These are phyloP conservation scores for Podila verticillata DNA, from an alignment of 192 early-diverging fungal species.

Conservation along the genomic window DNA sequence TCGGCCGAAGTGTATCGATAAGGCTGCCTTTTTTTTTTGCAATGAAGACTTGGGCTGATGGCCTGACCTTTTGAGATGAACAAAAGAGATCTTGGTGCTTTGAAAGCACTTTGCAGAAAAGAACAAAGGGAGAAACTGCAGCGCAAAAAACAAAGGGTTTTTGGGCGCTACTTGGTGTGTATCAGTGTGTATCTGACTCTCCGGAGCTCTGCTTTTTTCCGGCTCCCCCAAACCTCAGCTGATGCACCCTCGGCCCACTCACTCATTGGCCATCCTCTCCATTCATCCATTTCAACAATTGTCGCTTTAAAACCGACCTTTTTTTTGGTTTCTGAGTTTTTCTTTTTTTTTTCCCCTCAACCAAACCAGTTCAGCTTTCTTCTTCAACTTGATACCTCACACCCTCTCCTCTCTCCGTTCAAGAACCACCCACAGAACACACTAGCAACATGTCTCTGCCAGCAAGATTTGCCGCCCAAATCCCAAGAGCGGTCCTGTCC, in stretches of 20 bases:
- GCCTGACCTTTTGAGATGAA: not conserved
- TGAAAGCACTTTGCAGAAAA: not conserved
- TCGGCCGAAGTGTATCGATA: not conserved
- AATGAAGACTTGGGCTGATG: not conserved
- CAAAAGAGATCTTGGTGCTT: not conserved
- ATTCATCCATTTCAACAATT: conserved; percentile 6
- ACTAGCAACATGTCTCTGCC: conserved; percentile 11
- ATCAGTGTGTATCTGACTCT: no score
- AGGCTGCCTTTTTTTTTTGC: not conserved
- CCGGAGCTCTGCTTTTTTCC: no score
- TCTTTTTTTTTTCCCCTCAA: conserved; percentile 6
- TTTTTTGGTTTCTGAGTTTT: not conserved
- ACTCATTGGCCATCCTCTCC: not conserved
- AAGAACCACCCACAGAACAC: conserved; percentile 1
- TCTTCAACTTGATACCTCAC: not conserved
- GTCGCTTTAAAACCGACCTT: not conserved
- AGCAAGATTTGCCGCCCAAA: conserved; percentile 27
- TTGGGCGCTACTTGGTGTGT: no score
- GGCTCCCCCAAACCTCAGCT: no score
- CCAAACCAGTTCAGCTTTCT: not conserved
- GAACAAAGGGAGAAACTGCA: no score
- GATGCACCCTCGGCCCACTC: conserved; percentile 2
- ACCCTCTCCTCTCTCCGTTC: not conserved
- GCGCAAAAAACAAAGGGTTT: no score
- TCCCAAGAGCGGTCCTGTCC: conserved; percentile 17